Evolutionary conservation across 1,284 basidiomycete species (phyloP).

Genomic region (Austroboletus rostrupii): DNA sequence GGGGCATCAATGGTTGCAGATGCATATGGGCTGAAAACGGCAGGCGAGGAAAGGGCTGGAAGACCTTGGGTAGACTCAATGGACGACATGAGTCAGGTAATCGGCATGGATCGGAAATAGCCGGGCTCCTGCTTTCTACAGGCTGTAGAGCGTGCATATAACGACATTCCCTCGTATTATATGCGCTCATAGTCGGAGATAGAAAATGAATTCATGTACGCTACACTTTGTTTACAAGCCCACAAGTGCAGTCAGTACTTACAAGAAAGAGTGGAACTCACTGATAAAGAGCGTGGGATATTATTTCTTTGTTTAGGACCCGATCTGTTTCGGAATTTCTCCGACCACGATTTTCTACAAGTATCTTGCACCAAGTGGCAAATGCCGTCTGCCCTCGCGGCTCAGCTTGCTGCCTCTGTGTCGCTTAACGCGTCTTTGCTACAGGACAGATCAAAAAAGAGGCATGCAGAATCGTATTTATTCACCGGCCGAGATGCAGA

Average conservation of each 20-base stretch:
- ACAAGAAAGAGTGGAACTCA: too few relatives aligned
- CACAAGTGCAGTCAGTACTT: too few relatives aligned
- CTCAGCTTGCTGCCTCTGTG: constrained; percentile 77
- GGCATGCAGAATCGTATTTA: constrained; percentile 72
- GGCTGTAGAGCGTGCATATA: too few relatives aligned
- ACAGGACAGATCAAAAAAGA: constrained; percentile 59
- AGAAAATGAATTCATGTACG: too few relatives aligned
- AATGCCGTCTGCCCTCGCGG: constrained; percentile 75
- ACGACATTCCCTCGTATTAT: too few relatives aligned
- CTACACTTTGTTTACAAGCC: too few relatives aligned
- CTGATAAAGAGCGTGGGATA: too few relatives aligned
- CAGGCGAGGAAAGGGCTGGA: constrained; percentile 19
- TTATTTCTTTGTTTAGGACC: not conserved
- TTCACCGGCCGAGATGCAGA: constrained; percentile 82
- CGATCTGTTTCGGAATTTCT: not conserved
- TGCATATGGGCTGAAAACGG: constrained; percentile 24
- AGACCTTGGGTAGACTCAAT: constrained; percentile 11
- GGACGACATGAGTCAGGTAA: constrained; percentile 7
- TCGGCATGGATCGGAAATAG: too few relatives aligned
- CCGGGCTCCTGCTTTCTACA: too few relatives aligned
- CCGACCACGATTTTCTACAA: too few relatives aligned
- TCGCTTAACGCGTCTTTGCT: constrained; percentile 80
- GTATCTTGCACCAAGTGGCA: not conserved
- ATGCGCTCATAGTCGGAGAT: constrained; percentile 9
- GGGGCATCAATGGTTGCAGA: constrained; percentile 34